These are phyloP conservation scores for Elongisporangium prolatum DNA, from an alignment of 352 stramenopile species.

Conservation along the genomic window DNA sequence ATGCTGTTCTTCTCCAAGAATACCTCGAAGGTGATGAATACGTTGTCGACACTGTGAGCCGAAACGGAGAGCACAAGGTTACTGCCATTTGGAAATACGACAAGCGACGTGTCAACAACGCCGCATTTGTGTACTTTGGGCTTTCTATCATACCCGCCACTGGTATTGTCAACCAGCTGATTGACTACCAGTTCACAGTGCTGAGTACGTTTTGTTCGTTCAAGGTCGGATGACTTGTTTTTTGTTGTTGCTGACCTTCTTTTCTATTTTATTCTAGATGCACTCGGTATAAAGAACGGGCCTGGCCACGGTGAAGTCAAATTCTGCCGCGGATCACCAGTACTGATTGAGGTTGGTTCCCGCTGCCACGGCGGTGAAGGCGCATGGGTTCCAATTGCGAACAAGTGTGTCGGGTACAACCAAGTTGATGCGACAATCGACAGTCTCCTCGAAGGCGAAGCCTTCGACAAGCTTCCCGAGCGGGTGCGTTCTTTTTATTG, in stretches of 20 bases:
- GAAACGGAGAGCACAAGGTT: conserved; percentile 92
- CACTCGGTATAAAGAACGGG: conserved; percentile 67
- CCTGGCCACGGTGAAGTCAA: conserved; percentile 83
- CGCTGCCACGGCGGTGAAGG: conserved; percentile 95
- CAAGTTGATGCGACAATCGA: conserved; percentile 91
- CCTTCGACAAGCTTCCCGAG: conserved; percentile 58
- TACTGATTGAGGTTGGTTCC: conserved; percentile 95
- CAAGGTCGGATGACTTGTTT: background rate
- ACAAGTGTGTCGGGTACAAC: conserved; percentile 91
- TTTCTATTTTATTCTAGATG: conserved; percentile 25
- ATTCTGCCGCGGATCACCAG: conserved; percentile 78
- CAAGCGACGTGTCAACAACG: conserved; percentile 93
- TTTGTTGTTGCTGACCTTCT: conserved; percentile 3
- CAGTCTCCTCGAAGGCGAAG: conserved; percentile 56
- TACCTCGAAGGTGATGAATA: conserved; percentile 95
- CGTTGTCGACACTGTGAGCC: conserved; percentile 94
- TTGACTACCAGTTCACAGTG: conserved; percentile 82
- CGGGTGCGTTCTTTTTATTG: conserved; percentile 19
- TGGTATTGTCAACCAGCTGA: conserved; percentile 69
- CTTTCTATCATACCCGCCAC: conserved; percentile 68
- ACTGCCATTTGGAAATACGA: conserved; percentile 97
- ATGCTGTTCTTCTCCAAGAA: conserved; percentile 88
- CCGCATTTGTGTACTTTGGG: conserved; percentile 94
- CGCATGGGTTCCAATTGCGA: conserved; percentile 89
- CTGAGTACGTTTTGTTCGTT: conserved; percentile 22